Evolutionary conservation across 2,329 filamentous ascomycete species (phyloP), one percentile per base, ranked within the genome.

Genomic region (Phialophora tarda): DNA sequence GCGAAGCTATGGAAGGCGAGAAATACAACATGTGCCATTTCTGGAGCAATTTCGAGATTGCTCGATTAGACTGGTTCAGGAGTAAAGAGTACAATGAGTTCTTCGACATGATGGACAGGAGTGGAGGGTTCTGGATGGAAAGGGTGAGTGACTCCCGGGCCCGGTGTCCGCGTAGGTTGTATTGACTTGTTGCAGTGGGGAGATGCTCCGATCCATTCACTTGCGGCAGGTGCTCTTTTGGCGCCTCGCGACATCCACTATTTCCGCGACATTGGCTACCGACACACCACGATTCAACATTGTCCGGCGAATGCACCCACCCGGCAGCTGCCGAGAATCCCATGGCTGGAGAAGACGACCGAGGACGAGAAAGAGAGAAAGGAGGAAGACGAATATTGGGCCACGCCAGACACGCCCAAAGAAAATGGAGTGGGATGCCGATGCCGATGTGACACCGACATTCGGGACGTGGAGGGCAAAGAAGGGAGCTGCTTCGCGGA

Each of bases 1-100:
- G 90, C 0, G 93, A 98, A 75, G 87, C 89, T 50, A 99, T 99
- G 95, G 94, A 98, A 77, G 92, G 93, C 70, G 95, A 99, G 78
- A 91, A 89, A 74, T 99, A 99, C 84, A 99, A 99, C 82, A 99
- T 99, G 95, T 99, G 95, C 78, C 95, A 99, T 83, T 99, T 97
- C 83, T 99, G 95, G 95, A 97, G 93, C 78, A 99, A 99, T 79
- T 99, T 99, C 73, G 95, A 99, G 80, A 99, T 99, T 81, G 95
- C 95, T 14, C 88, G 89, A 66, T 86, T 99, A 68, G 90, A 92
- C 81, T 99, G 93, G 88, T 98, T 98, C 86, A 88, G 95, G 73
- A 97, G 93, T 83, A 94, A 97, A 81, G 91, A 93, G 76, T 99
- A 99, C 77, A 91, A 96, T 74, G 95, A 97, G 72, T 99, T 99